A percentile compares a stretch with the other conserved stretches of the same genome.
These are phyloP conservation scores for Blastobotrys parvus DNA, from an alignment of 805 yeast species.

Conservation along the genomic window DNA sequence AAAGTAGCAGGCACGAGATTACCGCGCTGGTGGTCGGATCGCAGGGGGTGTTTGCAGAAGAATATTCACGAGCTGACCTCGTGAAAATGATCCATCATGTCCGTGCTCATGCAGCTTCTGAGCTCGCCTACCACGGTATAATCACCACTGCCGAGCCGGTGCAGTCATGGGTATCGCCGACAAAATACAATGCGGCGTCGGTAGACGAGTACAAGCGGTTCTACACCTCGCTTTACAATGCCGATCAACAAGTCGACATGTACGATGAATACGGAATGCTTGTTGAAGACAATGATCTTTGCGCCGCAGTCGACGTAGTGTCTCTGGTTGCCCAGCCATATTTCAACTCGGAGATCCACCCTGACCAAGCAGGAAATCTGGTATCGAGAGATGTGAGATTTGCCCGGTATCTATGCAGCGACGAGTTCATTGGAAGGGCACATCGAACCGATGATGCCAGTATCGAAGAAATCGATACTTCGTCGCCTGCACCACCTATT, in stretches of 20 bases:
- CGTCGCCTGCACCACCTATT: conserved; percentile 28
- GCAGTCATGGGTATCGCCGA: conserved; percentile 38
- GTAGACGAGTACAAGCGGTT: conserved; percentile 23
- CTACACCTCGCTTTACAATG: background rate
- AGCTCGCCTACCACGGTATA: conserved; percentile 32
- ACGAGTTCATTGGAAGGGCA: conserved; percentile 23
- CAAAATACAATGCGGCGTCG: conserved; percentile 16
- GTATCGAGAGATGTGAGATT: conserved; percentile 50
- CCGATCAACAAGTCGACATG: background rate
- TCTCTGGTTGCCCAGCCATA: conserved; percentile 72
- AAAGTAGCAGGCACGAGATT: conserved; percentile 16
- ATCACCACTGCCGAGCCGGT: conserved; percentile 83
- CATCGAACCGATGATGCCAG: conserved; percentile 5
- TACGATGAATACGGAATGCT: background rate
- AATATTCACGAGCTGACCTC: conserved; percentile 14
- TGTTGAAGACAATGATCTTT: conserved; percentile 48
- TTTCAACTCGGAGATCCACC: conserved; percentile 51
- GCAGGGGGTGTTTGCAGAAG: conserved; percentile 15
- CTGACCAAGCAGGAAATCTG: conserved; percentile 56
- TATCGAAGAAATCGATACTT: background rate
- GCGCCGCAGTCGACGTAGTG: conserved; percentile 70
- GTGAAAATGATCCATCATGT: conserved; percentile 16
- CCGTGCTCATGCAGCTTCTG: conserved; percentile 3
- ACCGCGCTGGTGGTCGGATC: conserved; percentile 18
- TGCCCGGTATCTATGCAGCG: conserved; percentile 44